phyloP scores from a whole-genome alignment of 2,329 filamentous ascomycete genomes.

The Calonectria pauciramosa region DNA sequence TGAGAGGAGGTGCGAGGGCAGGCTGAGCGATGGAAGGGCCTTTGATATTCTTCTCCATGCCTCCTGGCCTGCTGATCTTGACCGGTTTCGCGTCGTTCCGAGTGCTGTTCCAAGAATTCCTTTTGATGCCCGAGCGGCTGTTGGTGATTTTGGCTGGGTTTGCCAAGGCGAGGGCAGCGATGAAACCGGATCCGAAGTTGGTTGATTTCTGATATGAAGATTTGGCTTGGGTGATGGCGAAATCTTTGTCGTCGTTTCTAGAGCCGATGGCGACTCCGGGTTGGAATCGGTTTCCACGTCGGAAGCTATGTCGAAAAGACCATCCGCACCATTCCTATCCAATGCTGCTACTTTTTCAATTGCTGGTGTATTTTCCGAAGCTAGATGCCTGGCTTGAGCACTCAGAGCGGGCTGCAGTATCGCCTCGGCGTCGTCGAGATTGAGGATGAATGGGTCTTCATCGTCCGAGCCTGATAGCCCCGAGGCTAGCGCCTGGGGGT shows the following conservation, averaged over 20 bases:
- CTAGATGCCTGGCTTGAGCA: conserved; percentile 67
- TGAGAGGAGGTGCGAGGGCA: conserved; percentile 50
- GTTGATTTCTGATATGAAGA: conserved; percentile 15
- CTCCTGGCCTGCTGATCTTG: conserved; percentile 69
- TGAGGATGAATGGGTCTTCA: conserved; percentile 47
- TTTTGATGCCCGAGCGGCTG: conserved; percentile 44
- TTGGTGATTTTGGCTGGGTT: conserved; percentile 40
- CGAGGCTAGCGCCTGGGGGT: conserved; percentile 6
- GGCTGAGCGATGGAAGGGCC: conserved; percentile 65
- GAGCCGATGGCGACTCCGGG: conserved; percentile 38
- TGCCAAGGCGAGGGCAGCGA: conserved; percentile 51
- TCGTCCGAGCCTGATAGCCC: conserved; percentile 30
- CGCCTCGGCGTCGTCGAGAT: conserved; percentile 70
- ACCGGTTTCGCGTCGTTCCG: conserved; percentile 61
- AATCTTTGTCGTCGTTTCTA: conserved; percentile 26
- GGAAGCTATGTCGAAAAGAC: conserved; percentile 44
- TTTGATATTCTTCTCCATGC: conserved; percentile 70
- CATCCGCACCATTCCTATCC: conserved; percentile 53
- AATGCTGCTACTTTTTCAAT: conserved; percentile 71
- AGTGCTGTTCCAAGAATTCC: conserved; percentile 61
- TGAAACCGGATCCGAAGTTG: conserved; percentile 35
- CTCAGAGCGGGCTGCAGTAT: conserved; percentile 73
- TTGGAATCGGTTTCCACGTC: conserved; percentile 42
- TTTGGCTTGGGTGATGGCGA: conserved; percentile 23
- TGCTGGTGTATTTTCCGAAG: conserved; percentile 67